Conservation (phyloP, 805 yeast genomes). For the Barnettozyma vustinii region DNA sequence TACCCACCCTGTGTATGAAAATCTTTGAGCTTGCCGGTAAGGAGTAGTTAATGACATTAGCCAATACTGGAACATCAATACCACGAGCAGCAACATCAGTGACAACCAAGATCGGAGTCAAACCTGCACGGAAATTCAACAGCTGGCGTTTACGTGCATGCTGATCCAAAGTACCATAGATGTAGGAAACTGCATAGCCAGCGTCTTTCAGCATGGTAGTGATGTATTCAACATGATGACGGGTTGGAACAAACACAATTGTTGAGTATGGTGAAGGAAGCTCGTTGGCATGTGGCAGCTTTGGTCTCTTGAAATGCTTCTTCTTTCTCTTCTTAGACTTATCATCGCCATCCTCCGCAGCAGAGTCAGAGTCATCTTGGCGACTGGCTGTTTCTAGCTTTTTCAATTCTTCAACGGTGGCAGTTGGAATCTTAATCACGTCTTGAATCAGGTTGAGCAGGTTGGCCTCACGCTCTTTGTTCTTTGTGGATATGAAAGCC, state of each 20-base stretch:
- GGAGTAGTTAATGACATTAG: constrained; percentile 89
- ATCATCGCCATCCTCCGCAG: constrained; percentile 40
- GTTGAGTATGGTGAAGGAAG: constrained; percentile 85
- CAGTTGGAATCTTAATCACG: constrained; percentile 77
- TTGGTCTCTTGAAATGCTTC: constrained; percentile 42
- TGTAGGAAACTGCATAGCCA: constrained; percentile 84
- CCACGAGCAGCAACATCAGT: constrained; percentile 99
- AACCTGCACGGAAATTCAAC: constrained; percentile 77
- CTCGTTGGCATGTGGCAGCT: constrained; percentile 74
- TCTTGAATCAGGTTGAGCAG: constrained; percentile 72
- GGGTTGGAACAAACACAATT: constrained; percentile 91
- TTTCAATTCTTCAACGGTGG: constrained; percentile 61
- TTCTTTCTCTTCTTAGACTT: constrained; percentile 29
- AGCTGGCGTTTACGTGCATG: constrained; percentile 89
- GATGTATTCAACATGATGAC: constrained; percentile 95
- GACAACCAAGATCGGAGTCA: constrained; percentile 83
- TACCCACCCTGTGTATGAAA: constrained; percentile 95
- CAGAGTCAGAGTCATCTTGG: constrained; percentile 41
- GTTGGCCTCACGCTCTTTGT: constrained; percentile 86
- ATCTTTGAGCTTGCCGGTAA: constrained; percentile 90
- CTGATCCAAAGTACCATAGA: constrained; percentile 93
- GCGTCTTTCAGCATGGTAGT: constrained; percentile 62
- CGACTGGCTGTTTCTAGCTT: constrained; percentile 45
- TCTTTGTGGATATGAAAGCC: constrained; percentile 78
- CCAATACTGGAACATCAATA: constrained; percentile 94